Conservation (phyloP, 2,329 filamentous ascomycete species). For the Aspergillus viridinutans region DNA sequence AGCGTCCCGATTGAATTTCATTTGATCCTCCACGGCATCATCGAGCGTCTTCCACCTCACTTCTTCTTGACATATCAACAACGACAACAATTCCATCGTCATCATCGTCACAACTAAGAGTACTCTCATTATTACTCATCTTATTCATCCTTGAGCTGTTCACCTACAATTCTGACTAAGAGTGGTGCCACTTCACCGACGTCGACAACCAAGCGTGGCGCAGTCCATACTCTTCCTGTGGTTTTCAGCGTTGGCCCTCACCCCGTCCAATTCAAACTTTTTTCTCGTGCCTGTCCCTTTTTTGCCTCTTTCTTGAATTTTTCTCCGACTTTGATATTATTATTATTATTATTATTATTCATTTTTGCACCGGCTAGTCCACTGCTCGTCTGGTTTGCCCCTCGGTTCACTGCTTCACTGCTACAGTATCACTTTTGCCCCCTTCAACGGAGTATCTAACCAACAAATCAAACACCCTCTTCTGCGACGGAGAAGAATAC, state of each 20-base stretch:
- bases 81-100: neutral
- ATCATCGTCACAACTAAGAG: neutral
- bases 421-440: neutral
- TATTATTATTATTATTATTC: neutral
- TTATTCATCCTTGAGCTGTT: neutral
- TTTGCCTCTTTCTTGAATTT: neutral
- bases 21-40: slow-evolving; percentile 10
- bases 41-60: slow-evolving; percentile 10
- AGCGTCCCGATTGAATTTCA: neutral
- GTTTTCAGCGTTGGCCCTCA: neutral
- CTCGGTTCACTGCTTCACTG: neutral
- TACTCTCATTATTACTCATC: neutral
- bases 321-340: neutral
- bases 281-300: neutral
- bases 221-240: neutral
- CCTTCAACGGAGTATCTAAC: neutral
- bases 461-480: neutral
- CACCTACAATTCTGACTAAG: neutral
- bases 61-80: neutral
- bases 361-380: too few species aligned
- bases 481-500: neutral
- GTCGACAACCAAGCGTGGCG: neutral
- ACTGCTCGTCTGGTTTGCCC: too few species aligned
- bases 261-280: neutral
- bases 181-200: neutral